phyloP scores from a whole-genome alignment of 23 red algal species.

The Gracilaria vermiculophylla region DNA sequence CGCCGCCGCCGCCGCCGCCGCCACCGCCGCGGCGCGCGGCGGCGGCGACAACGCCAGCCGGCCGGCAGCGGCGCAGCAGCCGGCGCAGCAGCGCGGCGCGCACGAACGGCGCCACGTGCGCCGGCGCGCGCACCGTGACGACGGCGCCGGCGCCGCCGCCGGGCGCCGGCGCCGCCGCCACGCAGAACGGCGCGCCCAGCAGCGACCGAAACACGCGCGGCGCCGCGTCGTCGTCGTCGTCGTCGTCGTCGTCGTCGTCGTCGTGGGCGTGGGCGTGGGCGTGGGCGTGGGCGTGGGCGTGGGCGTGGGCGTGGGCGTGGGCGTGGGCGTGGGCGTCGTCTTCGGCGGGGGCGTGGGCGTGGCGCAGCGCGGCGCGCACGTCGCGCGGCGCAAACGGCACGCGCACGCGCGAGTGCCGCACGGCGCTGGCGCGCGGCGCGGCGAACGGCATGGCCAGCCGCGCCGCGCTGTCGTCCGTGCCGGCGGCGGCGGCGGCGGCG shows the following conservation, averaged over 20 bases:
- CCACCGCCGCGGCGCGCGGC: neutral
- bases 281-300: too few species aligned
- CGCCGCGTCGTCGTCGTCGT: too few species aligned
- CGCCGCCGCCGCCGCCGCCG: neutral
- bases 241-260: too few species aligned
- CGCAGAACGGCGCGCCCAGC: constrained; percentile 1
- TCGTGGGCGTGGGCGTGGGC: too few species aligned
- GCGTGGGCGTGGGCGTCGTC: too few species aligned
- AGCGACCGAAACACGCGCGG: neutral
- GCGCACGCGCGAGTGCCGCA: neutral
- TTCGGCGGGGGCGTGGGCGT: neutral
- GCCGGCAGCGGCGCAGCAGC: neutral
- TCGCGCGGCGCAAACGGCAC: neutral
- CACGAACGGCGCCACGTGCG: constrained; percentile 4
- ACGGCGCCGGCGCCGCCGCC: neutral
- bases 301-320: too few species aligned
- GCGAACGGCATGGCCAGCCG: neutral
- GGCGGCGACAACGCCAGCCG: neutral
- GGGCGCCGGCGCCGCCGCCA: neutral
- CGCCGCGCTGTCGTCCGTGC: neutral
- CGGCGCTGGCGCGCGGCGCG: neutral
- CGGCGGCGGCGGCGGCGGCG: too few species aligned
- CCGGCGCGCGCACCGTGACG: neutral
- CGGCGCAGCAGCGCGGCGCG: constrained; percentile 6
- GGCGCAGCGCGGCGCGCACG: neutral